phyloP scores from a whole-genome alignment of 2,329 filamentous ascomycete genomes.

The Cytospora chrysosperma region DNA sequence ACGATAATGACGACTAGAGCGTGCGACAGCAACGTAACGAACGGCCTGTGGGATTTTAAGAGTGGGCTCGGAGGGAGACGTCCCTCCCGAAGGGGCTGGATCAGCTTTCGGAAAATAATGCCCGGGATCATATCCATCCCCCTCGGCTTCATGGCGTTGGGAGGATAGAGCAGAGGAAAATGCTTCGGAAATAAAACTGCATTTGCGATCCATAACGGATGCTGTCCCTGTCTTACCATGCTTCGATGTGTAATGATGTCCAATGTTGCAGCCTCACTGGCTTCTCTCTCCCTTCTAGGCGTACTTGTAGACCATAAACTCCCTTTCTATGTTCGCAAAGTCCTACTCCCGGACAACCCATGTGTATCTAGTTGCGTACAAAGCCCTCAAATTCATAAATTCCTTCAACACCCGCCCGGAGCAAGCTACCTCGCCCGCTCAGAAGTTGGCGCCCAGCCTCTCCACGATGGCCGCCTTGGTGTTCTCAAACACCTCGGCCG shows the following conservation, averaged over 20 bases:
- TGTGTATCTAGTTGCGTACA: not conserved
- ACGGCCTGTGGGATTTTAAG: not conserved
- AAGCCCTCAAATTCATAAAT: not conserved
- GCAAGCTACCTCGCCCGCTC: conserved; percentile 11
- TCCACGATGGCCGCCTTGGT: conserved; percentile 51
- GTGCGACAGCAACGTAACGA: not conserved
- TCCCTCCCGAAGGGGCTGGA: not conserved
- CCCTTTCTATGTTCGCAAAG: not conserved
- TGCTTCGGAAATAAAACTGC: conserved; percentile 25
- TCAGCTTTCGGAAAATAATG: conserved; percentile 7
- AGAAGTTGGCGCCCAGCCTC: conserved; percentile 48
- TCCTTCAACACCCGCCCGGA: not conserved
- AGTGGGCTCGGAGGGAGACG: not conserved
- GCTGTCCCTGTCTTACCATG: not conserved
- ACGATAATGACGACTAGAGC: conserved; percentile 24
- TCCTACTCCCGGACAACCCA: not conserved
- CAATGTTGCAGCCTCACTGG: not conserved
- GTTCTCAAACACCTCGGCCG: conserved; percentile 59
- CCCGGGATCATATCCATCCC: not conserved
- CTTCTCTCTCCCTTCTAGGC: not conserved
- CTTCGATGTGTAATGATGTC: not conserved
- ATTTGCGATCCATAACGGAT: conserved; percentile 16
- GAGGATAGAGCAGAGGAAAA: conserved; percentile 23
- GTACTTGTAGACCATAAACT: not conserved
- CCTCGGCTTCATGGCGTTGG: conserved; percentile 22